phyloP scores from a whole-genome alignment of 345 rosid genomes.

The Geranium rotundifolium region DNA sequence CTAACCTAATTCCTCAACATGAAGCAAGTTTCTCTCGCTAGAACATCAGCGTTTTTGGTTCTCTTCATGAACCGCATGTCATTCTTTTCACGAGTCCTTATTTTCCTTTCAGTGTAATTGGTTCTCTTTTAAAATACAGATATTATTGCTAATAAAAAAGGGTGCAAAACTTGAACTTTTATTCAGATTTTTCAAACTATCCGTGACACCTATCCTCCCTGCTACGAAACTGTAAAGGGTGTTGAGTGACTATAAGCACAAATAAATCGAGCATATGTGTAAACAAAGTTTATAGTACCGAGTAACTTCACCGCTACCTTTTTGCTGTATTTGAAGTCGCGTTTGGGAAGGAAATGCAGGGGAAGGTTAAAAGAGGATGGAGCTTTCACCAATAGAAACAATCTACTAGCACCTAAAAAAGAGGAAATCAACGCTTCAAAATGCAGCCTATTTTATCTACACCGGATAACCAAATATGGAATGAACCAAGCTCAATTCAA shows the following conservation, averaged over 20 bases:
- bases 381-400: conserved; percentile 76
- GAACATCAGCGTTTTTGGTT: too few species aligned
- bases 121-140: too few species aligned
- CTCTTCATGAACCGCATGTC: too few species aligned
- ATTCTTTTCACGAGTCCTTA: too few species aligned
- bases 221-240: neutral
- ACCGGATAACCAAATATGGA: conserved; percentile 5
- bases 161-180: neutral
- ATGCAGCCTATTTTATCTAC: conserved; percentile 3
- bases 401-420: conserved; percentile 52
- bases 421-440: conserved; percentile 3
- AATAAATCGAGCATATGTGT: neutral
- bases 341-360: conserved; percentile 84
- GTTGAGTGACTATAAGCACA: neutral
- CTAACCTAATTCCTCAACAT: too few species aligned
- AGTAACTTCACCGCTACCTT: conserved; percentile 34
- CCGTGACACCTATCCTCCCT: neutral
- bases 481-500: conserved; percentile 5
- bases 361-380: conserved; percentile 62
- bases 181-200: too few species aligned
- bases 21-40: too few species aligned
- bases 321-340: conserved; percentile 73
- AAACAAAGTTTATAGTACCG: neutral
- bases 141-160: too few species aligned
- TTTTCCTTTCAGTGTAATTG: too few species aligned